A percentile compares a stretch with the other conserved stretches of the same genome.
Evolutionary conservation across 768 basidiomycete species (phyloP).

Genomic region (Lentinula raphanica): DNA sequence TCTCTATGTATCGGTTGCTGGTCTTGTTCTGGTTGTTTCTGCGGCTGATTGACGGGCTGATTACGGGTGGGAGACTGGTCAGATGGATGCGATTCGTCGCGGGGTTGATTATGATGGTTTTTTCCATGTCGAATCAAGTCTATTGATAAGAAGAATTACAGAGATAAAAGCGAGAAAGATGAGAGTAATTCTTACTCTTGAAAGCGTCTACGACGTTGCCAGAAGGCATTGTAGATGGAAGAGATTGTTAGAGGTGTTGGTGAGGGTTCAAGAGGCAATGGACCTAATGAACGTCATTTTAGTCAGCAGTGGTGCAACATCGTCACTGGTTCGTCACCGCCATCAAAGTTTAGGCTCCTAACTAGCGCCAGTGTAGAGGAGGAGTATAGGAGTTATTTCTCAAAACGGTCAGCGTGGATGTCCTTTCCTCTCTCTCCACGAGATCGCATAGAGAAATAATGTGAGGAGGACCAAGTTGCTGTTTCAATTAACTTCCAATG

Average conservation of each 20-base stretch:
- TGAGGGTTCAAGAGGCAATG: neutral
- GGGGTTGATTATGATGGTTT: constrained; percentile 37
- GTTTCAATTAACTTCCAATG: too few species aligned
- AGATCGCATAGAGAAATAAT: too few species aligned
- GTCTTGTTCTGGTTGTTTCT: constrained; percentile 11
- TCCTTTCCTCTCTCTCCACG: too few species aligned
- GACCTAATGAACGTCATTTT: neutral
- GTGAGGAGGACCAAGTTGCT: too few species aligned
- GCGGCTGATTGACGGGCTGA: constrained; percentile 18
- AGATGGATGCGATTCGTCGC: constrained; percentile 20
- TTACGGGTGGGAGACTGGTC: constrained; percentile 9
- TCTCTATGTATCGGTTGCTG: constrained; percentile 26
- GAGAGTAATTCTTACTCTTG: constrained; percentile 56
- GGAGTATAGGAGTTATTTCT: too few species aligned
- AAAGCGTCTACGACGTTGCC: constrained; percentile 76
- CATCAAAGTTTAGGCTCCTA: too few species aligned
- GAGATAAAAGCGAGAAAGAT: constrained; percentile 12
- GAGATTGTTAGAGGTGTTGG: neutral
- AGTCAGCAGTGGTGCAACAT: neutral
- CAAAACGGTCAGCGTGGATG: too few species aligned
- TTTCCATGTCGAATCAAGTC: constrained; percentile 84
- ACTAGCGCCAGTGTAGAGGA: too few species aligned
- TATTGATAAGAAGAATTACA: constrained; percentile 22
- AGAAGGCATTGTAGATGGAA: constrained; percentile 47
- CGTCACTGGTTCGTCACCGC: neutral